Base-by-base conservation (phyloP, 2,329 filamentous ascomycete genomes). In the Cercospora nicotianae region DNA sequence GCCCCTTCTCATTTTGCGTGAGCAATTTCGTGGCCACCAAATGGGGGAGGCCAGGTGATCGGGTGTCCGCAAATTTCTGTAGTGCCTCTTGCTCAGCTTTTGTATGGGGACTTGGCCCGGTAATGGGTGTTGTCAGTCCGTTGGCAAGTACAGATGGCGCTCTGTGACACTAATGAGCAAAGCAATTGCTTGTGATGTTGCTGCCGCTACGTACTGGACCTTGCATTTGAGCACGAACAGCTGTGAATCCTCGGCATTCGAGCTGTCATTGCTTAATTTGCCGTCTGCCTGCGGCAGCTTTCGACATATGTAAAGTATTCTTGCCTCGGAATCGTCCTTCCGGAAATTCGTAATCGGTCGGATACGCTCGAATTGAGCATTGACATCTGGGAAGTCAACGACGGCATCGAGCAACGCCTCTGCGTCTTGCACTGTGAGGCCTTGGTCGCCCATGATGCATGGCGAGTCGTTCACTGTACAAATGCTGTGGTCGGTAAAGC, bases 261-360 rank as follows among this genome's bases (percentile, higher is more conserved):
- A 18, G 28, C 16, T 58, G 55, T 7, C 18, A 12, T 58, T 58
- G 55, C 31, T 58, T 28, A 36, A 18, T 31, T 6, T 36, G 13
- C 16, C 55, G 7, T 33, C 31, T 16, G 12, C 55, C 23, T 58
- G 55, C 18, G 16, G 55, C 18, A 58, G 55, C 55, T 58, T 58
- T 33, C 55, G 65, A 51, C 75, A 77, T 13, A 73, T 67, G 45
- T 72, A 77, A 30, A 77, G 61, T 51, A 77, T 73, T 18, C 76
- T 68, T 26, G 73, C 72, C 64, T 77, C 76, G 42, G 66, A 69
- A 39, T 76, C 74, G 63, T 76, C 75, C 55, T 75, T 72, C 28
- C 76, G 72, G 63, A 75, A 77, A 65, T 77, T 75, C 55, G 76
- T 77, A 18, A 77, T 77, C 9, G 72, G 62, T 51, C 66, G 60